Conservation (phyloP, 2,329 filamentous ascomycete genomes). For the Ascochyta fabae region DNA sequence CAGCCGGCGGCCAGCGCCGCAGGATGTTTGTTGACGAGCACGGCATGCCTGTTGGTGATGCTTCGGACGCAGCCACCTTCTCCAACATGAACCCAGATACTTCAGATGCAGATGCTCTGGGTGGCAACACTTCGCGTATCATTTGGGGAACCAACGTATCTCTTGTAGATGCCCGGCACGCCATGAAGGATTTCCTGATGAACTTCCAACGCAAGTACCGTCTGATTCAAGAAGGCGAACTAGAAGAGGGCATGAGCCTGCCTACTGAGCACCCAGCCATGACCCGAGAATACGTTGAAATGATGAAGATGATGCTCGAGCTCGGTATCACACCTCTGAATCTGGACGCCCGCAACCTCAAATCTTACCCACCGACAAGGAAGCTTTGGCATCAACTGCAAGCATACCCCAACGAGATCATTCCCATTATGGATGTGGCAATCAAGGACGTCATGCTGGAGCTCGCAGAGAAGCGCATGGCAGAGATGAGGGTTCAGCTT, state of each 20-base stretch:
- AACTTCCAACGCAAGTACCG: slow-evolving; percentile 95
- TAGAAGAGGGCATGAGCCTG: slow-evolving; percentile 73
- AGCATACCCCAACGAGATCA: slow-evolving; percentile 93
- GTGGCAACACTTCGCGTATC: slow-evolving; percentile 78
- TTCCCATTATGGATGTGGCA: slow-evolving; percentile 93
- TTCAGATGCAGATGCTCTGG: slow-evolving; percentile 87
- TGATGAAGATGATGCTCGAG: slow-evolving; percentile 88
- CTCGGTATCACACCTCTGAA: slow-evolving; percentile 85
- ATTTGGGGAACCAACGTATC: slow-evolving; percentile 99
- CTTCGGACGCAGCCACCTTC: slow-evolving; percentile 67
- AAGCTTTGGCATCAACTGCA: slow-evolving; percentile 97
- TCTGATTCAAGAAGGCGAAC: slow-evolving; percentile 85
- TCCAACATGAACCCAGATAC: slow-evolving; percentile 79
- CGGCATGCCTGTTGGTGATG: slow-evolving; percentile 62
- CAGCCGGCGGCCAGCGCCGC: slow-evolving; percentile 56
- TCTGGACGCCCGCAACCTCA: slow-evolving; percentile 85
- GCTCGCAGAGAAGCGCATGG: slow-evolving; percentile 80
- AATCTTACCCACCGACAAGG: slow-evolving; percentile 87
- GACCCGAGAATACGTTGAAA: slow-evolving; percentile 81
- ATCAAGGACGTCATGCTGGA: slow-evolving; percentile 94
- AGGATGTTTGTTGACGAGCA: slow-evolving; percentile 70
- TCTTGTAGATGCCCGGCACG: slow-evolving; percentile 82
- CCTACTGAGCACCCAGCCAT: slow-evolving; percentile 72
- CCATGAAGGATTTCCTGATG: slow-evolving; percentile 89
- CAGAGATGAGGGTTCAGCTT: slow-evolving; percentile 64